Conservation (phyloP, 129 eudicot genomes). For the carrot (Daucus carota) region DNA sequence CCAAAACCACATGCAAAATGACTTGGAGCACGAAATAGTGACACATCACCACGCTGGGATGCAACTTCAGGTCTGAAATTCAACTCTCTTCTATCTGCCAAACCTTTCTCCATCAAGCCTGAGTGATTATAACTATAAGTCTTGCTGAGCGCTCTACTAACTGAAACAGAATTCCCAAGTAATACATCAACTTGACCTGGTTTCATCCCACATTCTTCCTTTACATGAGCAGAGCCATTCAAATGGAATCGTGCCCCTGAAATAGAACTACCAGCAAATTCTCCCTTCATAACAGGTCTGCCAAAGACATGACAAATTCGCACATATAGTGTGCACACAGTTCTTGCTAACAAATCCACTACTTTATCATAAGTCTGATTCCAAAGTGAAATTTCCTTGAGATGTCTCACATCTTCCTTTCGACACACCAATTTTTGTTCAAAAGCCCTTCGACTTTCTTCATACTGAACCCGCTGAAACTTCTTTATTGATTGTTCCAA, state of each 20-base stretch:
- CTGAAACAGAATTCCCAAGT: slow-evolving; percentile 4
- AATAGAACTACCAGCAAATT: slow-evolving; percentile 21
- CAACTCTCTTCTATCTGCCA: slow-evolving; percentile 18
- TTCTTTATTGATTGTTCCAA: slow-evolving; percentile 50
- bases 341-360: slow-evolving; percentile 66
- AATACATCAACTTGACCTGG: slow-evolving; percentile 20
- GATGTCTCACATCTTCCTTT: slow-evolving; percentile 65
- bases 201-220: slow-evolving; percentile 17
- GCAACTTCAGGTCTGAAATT: slow-evolving; percentile 14
- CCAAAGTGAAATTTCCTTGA: slow-evolving; percentile 72
- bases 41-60: slow-evolving; percentile 29
- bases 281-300: slow-evolving; percentile 32
- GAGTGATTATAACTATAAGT: slow-evolving; percentile 31
- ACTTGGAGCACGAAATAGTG: slow-evolving; percentile 42
- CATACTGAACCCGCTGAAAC: slow-evolving; percentile 49
- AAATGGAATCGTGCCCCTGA: slow-evolving; percentile 27
- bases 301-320: slow-evolving; percentile 53
- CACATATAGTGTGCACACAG: slow-evolving; percentile 65
- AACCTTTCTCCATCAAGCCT: slow-evolving; percentile 21
- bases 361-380: slow-evolving; percentile 76
- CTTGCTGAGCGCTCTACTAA: slow-evolving; percentile 20
- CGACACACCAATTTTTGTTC: slow-evolving; percentile 89
- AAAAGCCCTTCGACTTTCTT: slow-evolving; percentile 57
- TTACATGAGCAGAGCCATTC: slow-evolving; percentile 23
- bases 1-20: slow-evolving; percentile 72